Evolutionary conservation across 441 rosid species (phyloP).

Genomic region (Gossypium lobatum): DNA sequence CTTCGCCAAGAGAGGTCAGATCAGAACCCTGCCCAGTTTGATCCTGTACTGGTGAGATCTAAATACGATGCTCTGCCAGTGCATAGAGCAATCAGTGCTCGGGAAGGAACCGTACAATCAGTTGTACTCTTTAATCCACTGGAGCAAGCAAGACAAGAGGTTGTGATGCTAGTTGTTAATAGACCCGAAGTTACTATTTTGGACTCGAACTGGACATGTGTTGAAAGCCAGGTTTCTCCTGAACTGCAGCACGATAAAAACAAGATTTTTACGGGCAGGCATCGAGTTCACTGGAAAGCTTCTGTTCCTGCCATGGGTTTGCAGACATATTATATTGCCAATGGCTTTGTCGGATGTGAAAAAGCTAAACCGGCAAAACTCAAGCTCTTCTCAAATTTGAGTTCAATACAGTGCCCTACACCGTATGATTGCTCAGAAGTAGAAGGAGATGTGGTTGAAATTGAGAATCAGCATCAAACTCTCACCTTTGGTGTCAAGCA

Average conservation of each 20-base stretch:
- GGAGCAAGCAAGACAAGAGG: slow-evolving; percentile 84
- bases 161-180: slow-evolving; percentile 63
- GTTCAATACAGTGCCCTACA: slow-evolving; percentile 60
- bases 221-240: slow-evolving; percentile 87
- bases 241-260: slow-evolving; percentile 70
- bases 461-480: slow-evolving; percentile 60
- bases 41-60: slow-evolving; percentile 76
- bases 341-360: slow-evolving; percentile 74
- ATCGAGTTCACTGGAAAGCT: slow-evolving; percentile 92
- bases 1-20: slow-evolving; percentile 77
- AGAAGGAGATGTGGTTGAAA: slow-evolving; percentile 52
- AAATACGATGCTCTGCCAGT: slow-evolving; percentile 78
- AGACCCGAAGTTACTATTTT: slow-evolving; percentile 69
- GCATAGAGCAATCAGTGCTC: slow-evolving; percentile 56
- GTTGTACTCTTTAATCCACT: slow-evolving; percentile 75
- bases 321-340: slow-evolving; percentile 74
- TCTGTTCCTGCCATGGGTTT: slow-evolving; percentile 85
- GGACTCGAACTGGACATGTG: slow-evolving; percentile 89
- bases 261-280: slow-evolving; percentile 73
- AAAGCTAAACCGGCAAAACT: slow-evolving; percentile 66
- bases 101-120: slow-evolving; percentile 71
- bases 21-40: slow-evolving; percentile 65
- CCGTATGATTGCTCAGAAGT: slow-evolving; percentile 67
- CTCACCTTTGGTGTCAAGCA: slow-evolving; percentile 56
- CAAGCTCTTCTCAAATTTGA: slow-evolving; percentile 41